Base-by-base conservation (phyloP, 108 stramenopile genomes). In the Schizochytrium sp. region DNA sequence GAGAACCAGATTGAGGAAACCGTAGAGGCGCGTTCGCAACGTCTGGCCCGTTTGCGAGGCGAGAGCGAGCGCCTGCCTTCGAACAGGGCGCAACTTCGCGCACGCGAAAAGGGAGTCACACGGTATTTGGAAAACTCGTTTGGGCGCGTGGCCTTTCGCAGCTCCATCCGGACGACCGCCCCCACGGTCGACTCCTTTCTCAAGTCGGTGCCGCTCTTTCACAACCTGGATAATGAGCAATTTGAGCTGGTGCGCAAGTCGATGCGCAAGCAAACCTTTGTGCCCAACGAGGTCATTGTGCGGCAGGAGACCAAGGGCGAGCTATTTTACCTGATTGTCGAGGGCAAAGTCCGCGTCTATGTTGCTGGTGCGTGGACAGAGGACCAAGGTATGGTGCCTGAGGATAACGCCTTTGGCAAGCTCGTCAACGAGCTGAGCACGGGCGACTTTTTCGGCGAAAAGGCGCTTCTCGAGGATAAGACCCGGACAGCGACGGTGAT, bases 131-230 rank as follows among this genome's bases (percentile, higher is more conserved):
- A 83, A 4, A 83, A 21, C 19, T 83, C 76, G 12, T 53, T 83
- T 12, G 76, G 76, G n/a, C 12, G 51, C 48, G 23, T 83, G 25
- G 76, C 48, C 16, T 23, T 83, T 12, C 76, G 76, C 45, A 53
- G 12, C 4, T 53, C 48, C 76, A 16, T 83, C 25, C 45, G 51
- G 10, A 53, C 51, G 19, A 23, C n/a, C 19, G 10, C 25, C 10
- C 48, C 51, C 10, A 83, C 76, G 43, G 10, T 53, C n/a, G 76
- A 83, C 89, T 89, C 89, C 87, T 89, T 92, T 58, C 23, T 92
- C 18, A 76, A 87, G 76, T 60, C 58, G 47, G 83, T 92, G 21
- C 90, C 91, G 5, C 44, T 90, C 53, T 89, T 92, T 41, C 90
- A 90, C n/a, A 18, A 44, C 58, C 87, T 92, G 44, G 48, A 72